Evolutionary conservation across 2,329 filamentous ascomycete species (phyloP).

Genomic region (Diaporthe humulicola): DNA sequence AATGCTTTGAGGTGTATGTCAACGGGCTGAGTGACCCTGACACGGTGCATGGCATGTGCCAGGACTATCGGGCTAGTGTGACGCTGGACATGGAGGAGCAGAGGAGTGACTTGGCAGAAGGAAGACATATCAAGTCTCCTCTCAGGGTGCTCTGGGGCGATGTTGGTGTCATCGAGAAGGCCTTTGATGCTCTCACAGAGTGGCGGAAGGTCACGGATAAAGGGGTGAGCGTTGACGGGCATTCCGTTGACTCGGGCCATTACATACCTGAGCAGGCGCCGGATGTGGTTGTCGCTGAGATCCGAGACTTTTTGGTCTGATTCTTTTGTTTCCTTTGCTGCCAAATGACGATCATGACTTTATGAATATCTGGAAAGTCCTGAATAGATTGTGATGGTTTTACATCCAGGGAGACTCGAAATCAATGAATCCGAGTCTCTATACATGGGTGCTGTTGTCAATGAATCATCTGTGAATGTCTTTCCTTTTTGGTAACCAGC

Average conservation of each 20-base stretch:
- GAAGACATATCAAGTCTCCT: conserved; percentile 59
- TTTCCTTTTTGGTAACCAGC: too few species aligned
- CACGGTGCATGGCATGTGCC: conserved; percentile 62
- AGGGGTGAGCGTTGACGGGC: conserved; percentile 53
- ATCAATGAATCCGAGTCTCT: too few species aligned
- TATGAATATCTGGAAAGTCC: too few species aligned
- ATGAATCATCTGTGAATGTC: too few species aligned
- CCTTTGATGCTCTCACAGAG: conserved; percentile 62
- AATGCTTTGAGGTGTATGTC: conserved; percentile 57
- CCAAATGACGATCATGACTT: too few species aligned
- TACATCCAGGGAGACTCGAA: too few species aligned
- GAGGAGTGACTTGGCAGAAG: conserved; percentile 57
- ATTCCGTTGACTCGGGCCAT: conserved; percentile 60
- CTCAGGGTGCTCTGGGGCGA: conserved; percentile 65
- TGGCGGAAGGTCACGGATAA: conserved; percentile 61
- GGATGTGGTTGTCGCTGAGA: conserved; percentile 56
- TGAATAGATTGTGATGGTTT: too few species aligned
- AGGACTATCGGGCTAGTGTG: conserved; percentile 68
- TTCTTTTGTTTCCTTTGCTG: fast-evolving
- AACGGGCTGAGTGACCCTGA: conserved; percentile 55
- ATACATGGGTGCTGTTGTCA: too few species aligned
- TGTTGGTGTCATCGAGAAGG: conserved; percentile 61
- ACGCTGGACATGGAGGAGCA: conserved; percentile 66
- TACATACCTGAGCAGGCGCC: conserved; percentile 66
- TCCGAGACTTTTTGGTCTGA: conserved; percentile 52